phyloP scores from a whole-genome alignment of 2,329 filamentous ascomycete genomes.

The Xylogone sp. region DNA sequence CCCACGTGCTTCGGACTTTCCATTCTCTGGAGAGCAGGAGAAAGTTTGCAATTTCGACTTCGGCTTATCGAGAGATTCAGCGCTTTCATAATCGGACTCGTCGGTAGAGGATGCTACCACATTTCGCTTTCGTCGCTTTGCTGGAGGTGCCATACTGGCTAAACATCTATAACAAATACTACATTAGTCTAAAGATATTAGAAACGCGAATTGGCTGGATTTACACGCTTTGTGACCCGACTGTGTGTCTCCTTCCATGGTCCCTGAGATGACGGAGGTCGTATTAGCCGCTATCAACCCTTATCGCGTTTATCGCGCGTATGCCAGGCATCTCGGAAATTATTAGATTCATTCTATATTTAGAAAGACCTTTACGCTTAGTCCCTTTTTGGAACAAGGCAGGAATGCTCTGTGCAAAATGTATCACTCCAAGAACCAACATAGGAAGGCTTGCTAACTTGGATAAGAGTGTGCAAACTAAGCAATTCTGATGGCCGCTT shows the following conservation, averaged over 20 bases:
- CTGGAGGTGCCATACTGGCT: constrained; percentile 27
- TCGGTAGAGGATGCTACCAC: constrained; percentile 33
- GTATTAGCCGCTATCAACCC: background rate
- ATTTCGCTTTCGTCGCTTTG: constrained; percentile 50
- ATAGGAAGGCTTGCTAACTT: no score
- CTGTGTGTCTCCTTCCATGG: background rate
- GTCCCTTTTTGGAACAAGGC: no score
- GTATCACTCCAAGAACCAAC: no score
- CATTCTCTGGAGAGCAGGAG: constrained; percentile 6
- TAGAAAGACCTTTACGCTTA: no score
- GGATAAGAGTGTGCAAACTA: no score
- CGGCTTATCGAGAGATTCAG: constrained; percentile 27
- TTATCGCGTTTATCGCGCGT: constrained; percentile 1
- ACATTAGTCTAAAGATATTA: background rate
- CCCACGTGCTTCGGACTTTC: constrained; percentile 2
- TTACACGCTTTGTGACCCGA: background rate
- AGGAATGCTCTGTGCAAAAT: no score
- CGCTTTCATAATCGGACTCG: constrained; percentile 47
- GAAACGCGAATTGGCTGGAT: background rate
- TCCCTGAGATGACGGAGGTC: background rate
- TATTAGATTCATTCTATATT: no score
- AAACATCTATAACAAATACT: background rate
- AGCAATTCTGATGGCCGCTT: no score
- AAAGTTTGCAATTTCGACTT: constrained; percentile 20
- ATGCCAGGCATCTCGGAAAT: no score